A percentile compares a stretch with the other conserved stretches of the same genome.
Evolutionary conservation across 495 filamentous ascomycete genomes (phyloP).

Genomic region (Aspergillus asperescens): DNA sequence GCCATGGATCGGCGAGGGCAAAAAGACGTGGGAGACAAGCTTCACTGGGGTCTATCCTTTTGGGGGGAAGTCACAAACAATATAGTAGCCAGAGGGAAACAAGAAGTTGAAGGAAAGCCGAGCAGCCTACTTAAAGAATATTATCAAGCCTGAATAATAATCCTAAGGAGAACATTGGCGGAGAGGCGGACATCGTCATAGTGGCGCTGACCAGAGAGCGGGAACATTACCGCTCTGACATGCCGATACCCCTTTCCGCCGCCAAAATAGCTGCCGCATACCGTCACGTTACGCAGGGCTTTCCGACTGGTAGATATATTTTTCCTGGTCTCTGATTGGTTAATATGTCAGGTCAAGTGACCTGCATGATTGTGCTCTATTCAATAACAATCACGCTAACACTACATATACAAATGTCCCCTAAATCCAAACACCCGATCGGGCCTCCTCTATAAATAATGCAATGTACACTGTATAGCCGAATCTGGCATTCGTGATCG

Average conservation of each 20-base stretch:
- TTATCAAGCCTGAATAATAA: neutral
- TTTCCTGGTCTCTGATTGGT: neutral
- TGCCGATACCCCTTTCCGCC: constrained; percentile 35
- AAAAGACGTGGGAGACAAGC: neutral
- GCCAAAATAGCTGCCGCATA: constrained; percentile 6
- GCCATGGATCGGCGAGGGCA: constrained; percentile 14
- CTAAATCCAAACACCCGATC: neutral
- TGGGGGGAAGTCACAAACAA: neutral
- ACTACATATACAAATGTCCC: neutral
- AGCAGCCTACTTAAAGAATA: neutral
- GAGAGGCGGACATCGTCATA: constrained; percentile 2
- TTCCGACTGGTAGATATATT: constrained; percentile 16
- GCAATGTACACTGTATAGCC: constrained; percentile 15
- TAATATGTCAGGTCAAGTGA: neutral
- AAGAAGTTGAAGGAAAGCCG: neutral
- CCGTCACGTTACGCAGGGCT: constrained; percentile 17
- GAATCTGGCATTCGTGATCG: constrained; percentile 18
- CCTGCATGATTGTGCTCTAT: neutral
- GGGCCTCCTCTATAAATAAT: neutral
- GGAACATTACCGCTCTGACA: constrained; percentile 28
- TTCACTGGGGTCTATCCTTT: neutral
- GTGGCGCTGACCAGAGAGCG: constrained; percentile 18
- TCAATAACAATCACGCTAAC: constrained; percentile 1
- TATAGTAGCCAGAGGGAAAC: neutral
- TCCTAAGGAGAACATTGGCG: neutral